Conservation (phyloP, 306 rosid genomes). For the Gastrolobium villosum region DNA sequence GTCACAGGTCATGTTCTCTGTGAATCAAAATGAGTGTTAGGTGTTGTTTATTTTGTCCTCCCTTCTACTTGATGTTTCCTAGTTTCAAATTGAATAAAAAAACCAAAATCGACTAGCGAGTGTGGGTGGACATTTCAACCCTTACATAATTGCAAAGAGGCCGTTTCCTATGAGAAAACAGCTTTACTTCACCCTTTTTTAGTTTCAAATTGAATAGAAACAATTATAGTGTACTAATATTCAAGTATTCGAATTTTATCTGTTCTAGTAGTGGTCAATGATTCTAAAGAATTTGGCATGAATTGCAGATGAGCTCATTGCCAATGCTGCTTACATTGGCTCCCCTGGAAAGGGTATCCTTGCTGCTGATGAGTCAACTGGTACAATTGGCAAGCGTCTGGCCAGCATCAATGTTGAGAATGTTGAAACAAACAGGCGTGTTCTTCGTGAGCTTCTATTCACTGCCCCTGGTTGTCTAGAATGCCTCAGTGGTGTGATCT, state of each 20-base stretch:
- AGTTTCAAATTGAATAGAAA: background rate
- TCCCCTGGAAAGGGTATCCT: constrained; percentile 98
- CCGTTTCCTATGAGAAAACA: too few relatives aligned
- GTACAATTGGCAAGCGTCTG: constrained; percentile 94
- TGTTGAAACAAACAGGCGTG: constrained; percentile 72
- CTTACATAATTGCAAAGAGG: too few relatives aligned
- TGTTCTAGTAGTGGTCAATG: background rate
- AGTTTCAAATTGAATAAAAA: background rate
- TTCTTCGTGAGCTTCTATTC: constrained; percentile 91
- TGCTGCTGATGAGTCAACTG: constrained; percentile 97
- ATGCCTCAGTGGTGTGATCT: constrained; percentile 87
- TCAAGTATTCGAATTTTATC: background rate
- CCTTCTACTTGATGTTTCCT: background rate
- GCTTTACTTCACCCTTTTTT: too few relatives aligned
- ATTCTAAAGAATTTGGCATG: constrained; percentile 34
- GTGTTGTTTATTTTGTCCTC: background rate
- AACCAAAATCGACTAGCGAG: too few relatives aligned
- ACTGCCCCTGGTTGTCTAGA: constrained; percentile 78
- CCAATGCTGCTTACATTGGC: constrained; percentile 89
- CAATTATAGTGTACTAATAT: background rate
- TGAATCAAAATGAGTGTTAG: background rate
- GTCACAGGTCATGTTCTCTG: background rate
- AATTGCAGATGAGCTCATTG: constrained; percentile 83
- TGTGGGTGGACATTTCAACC: too few relatives aligned
- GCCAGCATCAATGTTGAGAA: constrained; percentile 86